Base-by-base conservation (phyloP, 768 basidiomycete genomes). In the Suillus subalutaceus region DNA sequence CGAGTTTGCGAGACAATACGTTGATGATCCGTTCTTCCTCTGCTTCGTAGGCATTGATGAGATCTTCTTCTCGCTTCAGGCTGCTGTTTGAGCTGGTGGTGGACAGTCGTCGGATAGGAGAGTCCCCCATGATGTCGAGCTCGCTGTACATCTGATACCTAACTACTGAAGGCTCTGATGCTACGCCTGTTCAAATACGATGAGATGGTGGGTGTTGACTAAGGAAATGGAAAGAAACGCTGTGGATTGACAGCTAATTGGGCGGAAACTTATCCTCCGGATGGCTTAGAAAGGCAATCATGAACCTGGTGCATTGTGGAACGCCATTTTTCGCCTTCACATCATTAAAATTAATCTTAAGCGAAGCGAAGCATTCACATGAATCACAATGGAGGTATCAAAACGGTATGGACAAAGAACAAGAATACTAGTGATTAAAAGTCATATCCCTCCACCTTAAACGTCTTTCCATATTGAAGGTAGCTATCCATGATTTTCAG, bases 401-500 rank as follows among this genome's bases (percentile, higher is more conserved):
- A 12, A 60, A 43, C 26, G 0, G 53, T 32, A 32, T 30, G 26
- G 26, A 60, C 40, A 60, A 20, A 43, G 58, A 37, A 58, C n/a
- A 38, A 48, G n/a, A 64, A 30, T 2, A 46, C 26, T 30, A 32
- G 15, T n/a, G 60, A 58, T 80, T 72, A 93, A 79, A 91, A 93
- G 74, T 93, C 91, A 72, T 83, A 90, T 35, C 92, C 93, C 78
- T 95, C 94, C 46, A 96, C 90, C 74, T 91, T 91, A 83, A 98
- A 97, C 63, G 81, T 83, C 77, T 87, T 88, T 16, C 94, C 96
- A 77, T 96, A 97, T 71, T 90, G 87, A 75, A 97, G 80, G 75
- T 94, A 96, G 67, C 90, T 89, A 69, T 96, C 90, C 93, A 99
- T 95, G 70, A 97, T 92, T 80, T 93, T 95, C 71, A 92, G 82